phyloP scores from a whole-genome alignment of 306 rosid genomes.

The Datisca glomerata region DNA sequence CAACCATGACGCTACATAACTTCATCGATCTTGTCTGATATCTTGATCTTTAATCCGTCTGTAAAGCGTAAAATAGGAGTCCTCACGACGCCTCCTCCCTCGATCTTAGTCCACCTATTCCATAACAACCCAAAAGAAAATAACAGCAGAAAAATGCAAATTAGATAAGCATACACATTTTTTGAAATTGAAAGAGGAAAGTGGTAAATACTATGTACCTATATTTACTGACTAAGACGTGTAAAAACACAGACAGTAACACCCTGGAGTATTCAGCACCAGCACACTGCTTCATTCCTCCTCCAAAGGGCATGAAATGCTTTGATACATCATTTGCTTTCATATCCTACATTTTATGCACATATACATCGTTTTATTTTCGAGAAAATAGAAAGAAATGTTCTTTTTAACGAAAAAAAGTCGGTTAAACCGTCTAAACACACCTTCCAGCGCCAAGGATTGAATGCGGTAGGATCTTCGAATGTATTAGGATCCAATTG shows the following conservation, averaged over 20 bases:
- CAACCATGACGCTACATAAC: no score
- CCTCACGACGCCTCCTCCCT: constrained; percentile 1
- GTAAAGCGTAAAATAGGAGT: neutral
- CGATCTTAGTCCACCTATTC: neutral
- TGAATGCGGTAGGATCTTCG: constrained; percentile 46
- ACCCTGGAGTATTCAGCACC: neutral
- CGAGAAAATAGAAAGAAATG: neutral
- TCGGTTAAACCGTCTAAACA: no score
- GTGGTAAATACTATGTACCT: neutral
- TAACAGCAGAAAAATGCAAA: neutral
- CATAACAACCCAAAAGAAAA: neutral
- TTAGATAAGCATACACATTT: neutral
- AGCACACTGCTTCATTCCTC: constrained; percentile 4
- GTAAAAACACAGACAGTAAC: neutral
- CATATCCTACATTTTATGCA: neutral
- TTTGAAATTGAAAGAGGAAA: no score
- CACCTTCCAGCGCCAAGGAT: constrained; percentile 66
- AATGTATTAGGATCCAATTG: constrained; percentile 44
- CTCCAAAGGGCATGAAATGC: neutral
- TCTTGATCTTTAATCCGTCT: neutral
- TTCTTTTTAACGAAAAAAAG: no score
- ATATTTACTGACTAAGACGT: neutral
- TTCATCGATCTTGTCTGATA: no score
- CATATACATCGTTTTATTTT: neutral
- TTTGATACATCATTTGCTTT: neutral